A percentile compares a stretch with the other conserved stretches of the same genome.
Evolutionary conservation across 2,329 filamentous ascomycete genomes (phyloP).

Genomic region (Fusarium pilosicola): DNA sequence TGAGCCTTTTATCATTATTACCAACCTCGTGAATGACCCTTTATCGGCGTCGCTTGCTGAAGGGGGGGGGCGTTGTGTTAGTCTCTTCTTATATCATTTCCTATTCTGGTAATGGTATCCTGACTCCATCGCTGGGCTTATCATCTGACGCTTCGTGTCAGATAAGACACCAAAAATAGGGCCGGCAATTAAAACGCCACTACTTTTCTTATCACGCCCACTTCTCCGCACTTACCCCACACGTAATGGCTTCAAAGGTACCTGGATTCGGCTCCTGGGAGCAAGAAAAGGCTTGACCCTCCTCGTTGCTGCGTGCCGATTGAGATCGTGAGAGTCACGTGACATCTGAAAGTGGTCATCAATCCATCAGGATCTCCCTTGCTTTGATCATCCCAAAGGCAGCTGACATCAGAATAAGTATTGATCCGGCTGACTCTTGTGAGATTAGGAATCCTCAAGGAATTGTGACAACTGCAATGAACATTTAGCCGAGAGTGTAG

Average conservation of each 20-base stretch:
- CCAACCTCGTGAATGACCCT: not conserved
- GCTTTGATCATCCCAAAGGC: not conserved
- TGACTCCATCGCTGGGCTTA: not conserved
- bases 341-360: not conserved
- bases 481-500: not conserved
- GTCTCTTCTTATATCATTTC: not conserved
- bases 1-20: not conserved
- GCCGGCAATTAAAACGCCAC: not conserved
- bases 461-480: no score
- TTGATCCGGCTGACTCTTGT: not conserved
- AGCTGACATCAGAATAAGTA: no score
- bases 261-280: no score
- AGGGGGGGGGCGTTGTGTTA: not conserved
- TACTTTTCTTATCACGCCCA: not conserved
- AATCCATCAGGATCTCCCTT: not conserved
- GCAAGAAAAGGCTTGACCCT: not conserved
- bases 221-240: not conserved
- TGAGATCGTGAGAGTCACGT: not conserved
- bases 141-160: not conserved
- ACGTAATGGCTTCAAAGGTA: fast-evolving
- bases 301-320: not conserved
- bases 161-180: not conserved
- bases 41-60: not conserved
- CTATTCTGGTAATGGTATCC: not conserved
- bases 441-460: no score